Evolutionary conservation across 164 flowering plant genomes (phyloP).

Genomic region (Liriodendron chinense): DNA sequence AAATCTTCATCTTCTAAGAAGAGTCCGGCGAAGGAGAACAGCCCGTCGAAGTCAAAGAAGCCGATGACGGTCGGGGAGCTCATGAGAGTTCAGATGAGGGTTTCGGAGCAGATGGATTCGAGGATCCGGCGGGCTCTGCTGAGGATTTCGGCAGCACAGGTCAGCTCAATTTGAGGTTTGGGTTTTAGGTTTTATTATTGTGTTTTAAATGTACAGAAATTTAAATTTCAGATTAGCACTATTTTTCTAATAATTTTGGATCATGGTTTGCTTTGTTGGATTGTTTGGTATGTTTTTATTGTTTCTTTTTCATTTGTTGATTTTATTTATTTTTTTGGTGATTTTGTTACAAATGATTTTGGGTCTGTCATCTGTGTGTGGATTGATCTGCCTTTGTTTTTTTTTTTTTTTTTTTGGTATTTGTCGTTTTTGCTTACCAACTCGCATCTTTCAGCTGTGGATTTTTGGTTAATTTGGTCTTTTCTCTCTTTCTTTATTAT

Average conservation of each 20-base stretch:
- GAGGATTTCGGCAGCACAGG: conserved; percentile 87
- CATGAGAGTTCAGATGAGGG: conserved; percentile 80
- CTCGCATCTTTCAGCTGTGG: no score
- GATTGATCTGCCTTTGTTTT: no score
- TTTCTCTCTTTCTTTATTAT: background rate
- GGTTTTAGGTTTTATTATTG: background rate
- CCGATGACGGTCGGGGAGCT: conserved; percentile 65
- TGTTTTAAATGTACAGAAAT: background rate
- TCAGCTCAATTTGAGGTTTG: conserved; percentile 11
- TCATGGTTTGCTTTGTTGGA: background rate
- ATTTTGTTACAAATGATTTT: no score
- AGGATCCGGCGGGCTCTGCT: conserved; percentile 67
- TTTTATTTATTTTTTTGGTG: no score
- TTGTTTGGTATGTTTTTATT: no score
- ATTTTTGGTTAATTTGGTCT: background rate
- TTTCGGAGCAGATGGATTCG: conserved; percentile 76
- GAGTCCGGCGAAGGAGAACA: conserved; percentile 23
- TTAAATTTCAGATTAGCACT: no score
- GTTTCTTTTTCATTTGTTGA: no score
- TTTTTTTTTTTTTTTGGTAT: no score
- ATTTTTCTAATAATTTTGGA: no score
- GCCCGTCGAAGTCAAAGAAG: conserved; percentile 33
- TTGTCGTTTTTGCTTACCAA: no score
- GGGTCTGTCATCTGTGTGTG: no score
- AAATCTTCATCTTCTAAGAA: conserved; percentile 17